These are phyloP conservation scores for Hygrocybe punicea DNA, from an alignment of 768 basidiomycete genomes.

Conservation along the genomic window DNA sequence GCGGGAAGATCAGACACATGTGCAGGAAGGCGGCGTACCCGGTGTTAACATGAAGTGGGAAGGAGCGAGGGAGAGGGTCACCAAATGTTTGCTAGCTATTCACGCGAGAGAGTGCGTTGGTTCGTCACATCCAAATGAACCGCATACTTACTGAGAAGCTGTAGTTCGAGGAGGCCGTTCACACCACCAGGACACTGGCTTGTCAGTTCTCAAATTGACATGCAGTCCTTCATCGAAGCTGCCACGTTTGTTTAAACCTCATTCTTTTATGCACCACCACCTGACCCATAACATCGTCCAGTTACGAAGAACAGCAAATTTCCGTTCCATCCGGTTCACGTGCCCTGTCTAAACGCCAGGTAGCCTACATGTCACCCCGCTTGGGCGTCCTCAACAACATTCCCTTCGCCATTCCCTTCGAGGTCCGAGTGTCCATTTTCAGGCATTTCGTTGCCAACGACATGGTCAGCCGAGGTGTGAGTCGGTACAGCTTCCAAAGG, in stretches of 20 bases:
- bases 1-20: constrained; percentile 39
- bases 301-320: constrained; percentile 63
- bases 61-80: constrained; percentile 69
- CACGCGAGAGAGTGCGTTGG: constrained; percentile 81
- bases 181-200: constrained; percentile 85
- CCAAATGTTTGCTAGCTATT: constrained; percentile 73
- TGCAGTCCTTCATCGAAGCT: constrained; percentile 74
- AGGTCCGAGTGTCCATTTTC: constrained; percentile 86
- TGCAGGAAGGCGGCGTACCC: constrained; percentile 21
- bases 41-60: constrained; percentile 55
- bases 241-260: constrained; percentile 56
- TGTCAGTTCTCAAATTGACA: constrained; percentile 46
- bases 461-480: constrained; percentile 24
- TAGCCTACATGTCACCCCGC: constrained; percentile 75
- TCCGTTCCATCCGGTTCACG: constrained; percentile 23
- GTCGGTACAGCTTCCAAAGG: constrained; percentile 7
- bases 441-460: constrained; percentile 77
- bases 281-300: constrained; percentile 23
- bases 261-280: not conserved
- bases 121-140: not conserved
- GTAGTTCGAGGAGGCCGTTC: constrained; percentile 80
- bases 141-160: constrained; percentile 8
- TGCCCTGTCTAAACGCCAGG: constrained; percentile 59
- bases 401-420: constrained; percentile 93
- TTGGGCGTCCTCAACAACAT: constrained; percentile 92